Conservation (phyloP, 78 protist species). For the Dictyostelium purpureum region DNA sequence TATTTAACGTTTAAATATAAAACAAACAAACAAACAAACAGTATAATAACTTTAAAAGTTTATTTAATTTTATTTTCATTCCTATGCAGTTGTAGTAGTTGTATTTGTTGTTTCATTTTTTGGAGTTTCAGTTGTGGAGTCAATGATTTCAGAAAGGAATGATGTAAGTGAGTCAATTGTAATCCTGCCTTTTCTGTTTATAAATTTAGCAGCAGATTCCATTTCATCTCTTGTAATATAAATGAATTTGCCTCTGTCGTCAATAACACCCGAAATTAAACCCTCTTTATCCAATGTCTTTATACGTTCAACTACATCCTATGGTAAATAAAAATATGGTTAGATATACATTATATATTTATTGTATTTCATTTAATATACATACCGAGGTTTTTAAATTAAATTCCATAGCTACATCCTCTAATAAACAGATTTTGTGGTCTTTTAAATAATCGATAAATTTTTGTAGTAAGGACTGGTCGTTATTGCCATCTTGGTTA, state of each 20-base stretch:
- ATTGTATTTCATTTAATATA: not conserved
- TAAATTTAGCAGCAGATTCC: slow-evolving; percentile 76
- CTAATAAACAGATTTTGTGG: slow-evolving; percentile 56
- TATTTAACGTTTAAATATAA: not conserved
- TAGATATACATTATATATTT: not conserved
- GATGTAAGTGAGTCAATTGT: no score
- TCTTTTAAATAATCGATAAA: slow-evolving; percentile 47
- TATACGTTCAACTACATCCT: slow-evolving; percentile 79
- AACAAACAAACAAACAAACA: not conserved
- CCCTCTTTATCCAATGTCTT: slow-evolving; percentile 79
- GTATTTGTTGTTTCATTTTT: no score
- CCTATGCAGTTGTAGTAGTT: no score
- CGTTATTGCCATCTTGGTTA: slow-evolving; percentile 12
- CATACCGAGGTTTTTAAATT: slow-evolving; percentile 35
- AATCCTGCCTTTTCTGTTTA: slow-evolving; percentile 81
- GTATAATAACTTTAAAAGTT: no score
- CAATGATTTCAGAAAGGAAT: no score
- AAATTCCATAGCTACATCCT: slow-evolving; percentile 69
- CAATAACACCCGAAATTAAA: slow-evolving; percentile 84
- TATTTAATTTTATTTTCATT: no score
- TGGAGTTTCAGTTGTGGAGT: no score
- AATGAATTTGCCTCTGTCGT: slow-evolving; percentile 92
- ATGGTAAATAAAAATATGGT: not conserved
- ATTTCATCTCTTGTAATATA: slow-evolving; percentile 82
- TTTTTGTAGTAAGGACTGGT: slow-evolving; percentile 16